These are phyloP conservation scores for Aspergillus transmontanensis DNA, from an alignment of 2,329 filamentous ascomycete genomes.

Conservation along the genomic window DNA sequence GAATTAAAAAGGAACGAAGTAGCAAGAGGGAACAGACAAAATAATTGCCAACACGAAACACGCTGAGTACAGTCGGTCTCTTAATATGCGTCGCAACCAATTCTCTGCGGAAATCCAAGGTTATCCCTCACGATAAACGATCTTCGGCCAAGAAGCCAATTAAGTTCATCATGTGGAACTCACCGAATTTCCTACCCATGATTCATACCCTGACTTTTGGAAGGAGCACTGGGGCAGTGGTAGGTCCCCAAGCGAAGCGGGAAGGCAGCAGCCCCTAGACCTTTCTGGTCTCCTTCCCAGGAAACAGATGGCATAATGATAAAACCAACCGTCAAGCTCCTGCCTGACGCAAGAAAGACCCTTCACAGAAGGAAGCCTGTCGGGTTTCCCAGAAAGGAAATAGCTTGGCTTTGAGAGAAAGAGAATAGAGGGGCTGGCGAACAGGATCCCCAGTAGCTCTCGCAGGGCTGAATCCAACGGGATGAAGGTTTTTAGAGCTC, in stretches of 20 bases:
- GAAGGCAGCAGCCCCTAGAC: slow-evolving; percentile 15
- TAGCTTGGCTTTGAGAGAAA: slow-evolving; percentile 24
- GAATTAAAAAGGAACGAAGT: slow-evolving; percentile 27
- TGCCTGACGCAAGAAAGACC: slow-evolving; percentile 5
- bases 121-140: slow-evolving; percentile 21
- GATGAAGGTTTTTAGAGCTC: slow-evolving; percentile 70
- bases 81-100: slow-evolving; percentile 31
- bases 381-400: slow-evolving; percentile 10
- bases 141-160: slow-evolving; percentile 8
- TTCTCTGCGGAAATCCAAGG: slow-evolving; percentile 32
- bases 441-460: slow-evolving; percentile 26
- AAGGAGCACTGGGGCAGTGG: slow-evolving; percentile 20
- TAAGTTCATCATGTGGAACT: slow-evolving; percentile 15
- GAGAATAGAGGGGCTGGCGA: slow-evolving; percentile 20
- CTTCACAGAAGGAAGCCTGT: slow-evolving; percentile 9
- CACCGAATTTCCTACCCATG: slow-evolving; percentile 23
- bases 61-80: slow-evolving; percentile 30
- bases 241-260: slow-evolving; percentile 18
- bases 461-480: slow-evolving; percentile 35
- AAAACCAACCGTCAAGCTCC: slow-evolving; percentile 8
- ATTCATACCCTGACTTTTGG: slow-evolving; percentile 31
- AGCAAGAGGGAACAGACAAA: slow-evolving; percentile 31
- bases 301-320: slow-evolving; percentile 5
- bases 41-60: slow-evolving; percentile 28
- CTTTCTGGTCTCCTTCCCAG: slow-evolving; percentile 14